A percentile compares a stretch with the other conserved stretches of the same genome.
These are phyloP conservation scores for Solanum raphanifolium DNA, from an alignment of 257 asterid genomes.

Conservation along the genomic window DNA sequence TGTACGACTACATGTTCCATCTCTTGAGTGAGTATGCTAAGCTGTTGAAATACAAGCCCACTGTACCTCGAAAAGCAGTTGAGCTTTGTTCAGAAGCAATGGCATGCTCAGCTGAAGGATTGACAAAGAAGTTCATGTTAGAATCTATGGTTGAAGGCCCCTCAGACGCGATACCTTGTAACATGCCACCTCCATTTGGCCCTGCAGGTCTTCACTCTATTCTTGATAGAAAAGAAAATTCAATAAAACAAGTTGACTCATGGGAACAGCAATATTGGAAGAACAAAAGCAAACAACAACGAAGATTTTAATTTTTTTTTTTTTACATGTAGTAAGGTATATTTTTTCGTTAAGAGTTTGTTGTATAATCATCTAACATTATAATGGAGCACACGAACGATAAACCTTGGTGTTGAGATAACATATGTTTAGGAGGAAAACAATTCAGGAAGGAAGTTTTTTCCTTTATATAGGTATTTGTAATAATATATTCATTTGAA, in stretches of 20 bases:
- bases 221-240: conserved; percentile 19
- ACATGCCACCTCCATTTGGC: conserved; percentile 60
- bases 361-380: background rate
- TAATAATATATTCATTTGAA: background rate
- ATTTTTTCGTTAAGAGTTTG: background rate
- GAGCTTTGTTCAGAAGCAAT: conserved; percentile 63
- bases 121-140: conserved; percentile 45
- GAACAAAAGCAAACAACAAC: conserved; percentile 10
- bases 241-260: conserved; percentile 45
- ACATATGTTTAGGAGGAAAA: background rate
- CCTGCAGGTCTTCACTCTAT: conserved; percentile 47
- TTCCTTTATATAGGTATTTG: background rate
- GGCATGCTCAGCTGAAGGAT: conserved; percentile 50
- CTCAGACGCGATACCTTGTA: conserved; percentile 30
- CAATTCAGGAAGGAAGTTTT: background rate
- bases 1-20: conserved; percentile 89
- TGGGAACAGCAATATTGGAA: conserved; percentile 65
- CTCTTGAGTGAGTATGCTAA: conserved; percentile 50
- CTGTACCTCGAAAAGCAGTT: conserved; percentile 34
- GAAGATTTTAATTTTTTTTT: background rate
- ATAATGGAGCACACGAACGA: background rate
- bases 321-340: background rate
- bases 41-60: conserved; percentile 67
- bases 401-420: background rate
- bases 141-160: conserved; percentile 57